Conservation (phyloP, 768 basidiomycete species). For the Dacryopinax primogenitus region DNA sequence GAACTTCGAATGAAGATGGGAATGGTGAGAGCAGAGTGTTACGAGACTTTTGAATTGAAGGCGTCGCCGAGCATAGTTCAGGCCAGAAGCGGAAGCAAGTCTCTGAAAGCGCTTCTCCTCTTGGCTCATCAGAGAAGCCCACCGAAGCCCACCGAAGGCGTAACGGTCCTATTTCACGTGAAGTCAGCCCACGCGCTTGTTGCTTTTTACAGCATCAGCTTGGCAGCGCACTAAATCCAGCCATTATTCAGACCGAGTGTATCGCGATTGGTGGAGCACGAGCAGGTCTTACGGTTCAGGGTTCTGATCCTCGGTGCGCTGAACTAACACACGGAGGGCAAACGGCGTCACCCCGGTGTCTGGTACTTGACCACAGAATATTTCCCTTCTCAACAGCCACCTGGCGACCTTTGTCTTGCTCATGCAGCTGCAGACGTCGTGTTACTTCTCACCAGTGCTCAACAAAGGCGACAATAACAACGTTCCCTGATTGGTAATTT, state of each 20-base stretch:
- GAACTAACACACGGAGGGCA: neutral
- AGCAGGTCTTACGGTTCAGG: neutral
- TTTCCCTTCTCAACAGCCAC: neutral
- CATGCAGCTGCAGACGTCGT: neutral
- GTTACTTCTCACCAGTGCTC: neutral
- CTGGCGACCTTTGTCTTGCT: neutral
- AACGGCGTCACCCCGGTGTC: neutral
- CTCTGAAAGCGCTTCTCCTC: neutral
- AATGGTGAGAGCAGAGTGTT: no score
- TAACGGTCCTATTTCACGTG: neutral
- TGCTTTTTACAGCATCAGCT: neutral
- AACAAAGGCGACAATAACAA: neutral
- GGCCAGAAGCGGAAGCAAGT: slow-evolving; percentile 9
- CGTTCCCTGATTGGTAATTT: neutral
- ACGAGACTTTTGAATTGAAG: slow-evolving; percentile 5
- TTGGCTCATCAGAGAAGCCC: neutral
- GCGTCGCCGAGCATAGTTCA: neutral
- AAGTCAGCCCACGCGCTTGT: neutral
- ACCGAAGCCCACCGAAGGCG: no score
- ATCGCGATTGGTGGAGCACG: neutral
- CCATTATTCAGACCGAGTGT: neutral
- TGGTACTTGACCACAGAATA: neutral
- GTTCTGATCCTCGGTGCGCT: neutral
- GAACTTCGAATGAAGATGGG: no score
- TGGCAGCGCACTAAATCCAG: neutral